Evolutionary conservation across 2,329 filamentous ascomycete genomes (phyloP).

Genomic region (Drechmeria coniospora): DNA sequence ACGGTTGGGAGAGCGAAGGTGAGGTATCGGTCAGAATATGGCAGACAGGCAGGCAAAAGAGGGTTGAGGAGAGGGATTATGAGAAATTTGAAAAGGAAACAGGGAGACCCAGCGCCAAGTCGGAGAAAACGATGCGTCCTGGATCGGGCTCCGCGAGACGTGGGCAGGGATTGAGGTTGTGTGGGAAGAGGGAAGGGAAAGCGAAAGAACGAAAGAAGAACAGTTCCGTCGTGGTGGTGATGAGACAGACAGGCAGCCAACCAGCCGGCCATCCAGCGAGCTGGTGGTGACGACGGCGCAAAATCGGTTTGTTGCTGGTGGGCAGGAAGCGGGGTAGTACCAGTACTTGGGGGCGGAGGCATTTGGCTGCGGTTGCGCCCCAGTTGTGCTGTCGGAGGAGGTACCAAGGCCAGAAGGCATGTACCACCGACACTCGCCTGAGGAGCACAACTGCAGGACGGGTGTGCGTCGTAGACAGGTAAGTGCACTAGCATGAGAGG

Average conservation of each 20-base stretch:
- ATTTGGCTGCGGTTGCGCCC: neutral
- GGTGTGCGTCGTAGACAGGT: too few relatives aligned
- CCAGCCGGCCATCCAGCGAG: neutral
- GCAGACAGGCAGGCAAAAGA: conserved; percentile 2
- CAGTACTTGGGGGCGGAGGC: neutral
- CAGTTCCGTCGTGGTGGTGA: neutral
- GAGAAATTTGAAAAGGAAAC: conserved; percentile 1
- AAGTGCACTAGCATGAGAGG: too few relatives aligned
- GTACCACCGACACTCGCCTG: too few relatives aligned
- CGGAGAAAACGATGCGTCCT: neutral
- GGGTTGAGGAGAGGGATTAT: conserved; percentile 4
- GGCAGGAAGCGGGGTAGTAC: neutral
- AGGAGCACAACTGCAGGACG: too few relatives aligned
- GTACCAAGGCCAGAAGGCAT: too few relatives aligned
- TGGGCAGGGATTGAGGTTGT: conserved; percentile 1
- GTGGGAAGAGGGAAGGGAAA: conserved; percentile 1
- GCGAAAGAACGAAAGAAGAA: neutral
- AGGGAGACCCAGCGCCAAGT: conserved; percentile 1
- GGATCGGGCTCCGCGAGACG: conserved; percentile 2
- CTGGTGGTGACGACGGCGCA: neutral
- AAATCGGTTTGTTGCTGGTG: neutral
- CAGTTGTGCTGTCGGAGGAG: neutral
- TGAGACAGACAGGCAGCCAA: neutral
- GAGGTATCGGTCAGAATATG: conserved; percentile 10
- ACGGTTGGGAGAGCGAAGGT: conserved; percentile 12